Evolutionary conservation across 192 early-diverging fungal species (phyloP).

Genomic region (Obelidium mucronatum): DNA sequence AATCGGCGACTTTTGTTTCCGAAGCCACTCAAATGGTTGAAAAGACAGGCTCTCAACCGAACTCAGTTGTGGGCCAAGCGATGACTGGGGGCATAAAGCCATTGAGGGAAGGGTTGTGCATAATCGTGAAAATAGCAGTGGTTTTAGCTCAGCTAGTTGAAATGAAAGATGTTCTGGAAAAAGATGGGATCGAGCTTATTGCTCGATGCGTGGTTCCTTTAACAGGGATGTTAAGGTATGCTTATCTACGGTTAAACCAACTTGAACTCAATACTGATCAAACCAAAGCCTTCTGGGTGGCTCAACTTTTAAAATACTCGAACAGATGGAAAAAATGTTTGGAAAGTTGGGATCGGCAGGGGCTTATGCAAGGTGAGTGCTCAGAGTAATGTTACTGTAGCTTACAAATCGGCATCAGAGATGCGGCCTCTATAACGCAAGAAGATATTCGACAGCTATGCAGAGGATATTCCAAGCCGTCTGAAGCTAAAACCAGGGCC

Average conservation of each 20-base stretch:
- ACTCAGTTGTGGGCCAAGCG: constrained; percentile 1
- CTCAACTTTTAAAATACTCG: constrained; percentile 49
- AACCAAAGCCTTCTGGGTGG: constrained; percentile 24
- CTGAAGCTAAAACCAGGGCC: constrained; percentile 38
- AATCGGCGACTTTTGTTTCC: constrained; percentile 32
- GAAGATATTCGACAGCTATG: constrained; percentile 32
- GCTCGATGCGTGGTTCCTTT: constrained; percentile 29
- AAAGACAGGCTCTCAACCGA: constrained; percentile 14
- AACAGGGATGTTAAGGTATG: constrained; percentile 25
- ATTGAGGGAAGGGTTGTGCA: constrained; percentile 37
- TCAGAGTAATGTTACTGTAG: constrained; percentile 4
- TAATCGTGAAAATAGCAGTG: constrained; percentile 45
- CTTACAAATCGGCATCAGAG: constrained; percentile 19
- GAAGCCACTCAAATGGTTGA: constrained; percentile 23
- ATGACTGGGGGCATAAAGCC: constrained; percentile 34
- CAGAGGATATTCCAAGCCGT: constrained; percentile 18
- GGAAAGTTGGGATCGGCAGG: constrained; percentile 41
- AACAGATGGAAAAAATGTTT: constrained; percentile 46
- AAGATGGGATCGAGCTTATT: constrained; percentile 38
- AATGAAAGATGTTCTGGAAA: constrained; percentile 42
- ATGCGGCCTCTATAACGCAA: constrained; percentile 32
- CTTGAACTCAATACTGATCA: neutral
- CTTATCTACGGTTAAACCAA: constrained; percentile 18
- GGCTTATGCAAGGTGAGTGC: constrained; percentile 41
- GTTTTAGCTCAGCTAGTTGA: constrained; percentile 43